phyloP scores from a whole-genome alignment of 352 stramenopile genomes.

The Sclerospora graminicola region DNA sequence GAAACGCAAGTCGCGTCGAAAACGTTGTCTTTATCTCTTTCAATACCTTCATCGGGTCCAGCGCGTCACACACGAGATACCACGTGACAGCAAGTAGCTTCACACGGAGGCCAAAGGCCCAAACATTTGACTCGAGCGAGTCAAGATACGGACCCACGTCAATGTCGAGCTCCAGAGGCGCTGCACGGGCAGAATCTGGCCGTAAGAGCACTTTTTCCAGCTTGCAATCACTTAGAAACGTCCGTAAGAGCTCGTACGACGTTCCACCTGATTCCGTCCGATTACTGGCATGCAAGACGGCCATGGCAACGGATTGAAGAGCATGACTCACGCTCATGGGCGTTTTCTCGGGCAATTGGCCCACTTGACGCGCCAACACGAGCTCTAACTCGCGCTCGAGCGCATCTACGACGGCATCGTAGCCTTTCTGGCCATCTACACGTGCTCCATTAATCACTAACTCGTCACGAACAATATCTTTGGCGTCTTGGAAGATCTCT shows the following conservation, averaged over 20 bases:
- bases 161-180: slow-evolving; percentile 41
- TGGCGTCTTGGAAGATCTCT: slow-evolving; percentile 64
- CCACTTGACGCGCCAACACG: slow-evolving; percentile 19
- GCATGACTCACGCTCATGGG: slow-evolving; percentile 24
- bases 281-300: slow-evolving; percentile 50
- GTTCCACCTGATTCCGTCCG: slow-evolving; percentile 65
- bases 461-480: slow-evolving; percentile 73
- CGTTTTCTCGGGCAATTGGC: slow-evolving; percentile 18
- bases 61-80: slow-evolving; percentile 61
- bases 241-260: slow-evolving; percentile 58
- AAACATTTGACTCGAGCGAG: slow-evolving; percentile 13
- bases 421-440: slow-evolving; percentile 37
- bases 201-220: slow-evolving; percentile 54
- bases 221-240: slow-evolving; percentile 41
- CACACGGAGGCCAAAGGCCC: slow-evolving; percentile 55
- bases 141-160: slow-evolving; percentile 50
- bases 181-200: slow-evolving; percentile 45
- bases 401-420: slow-evolving; percentile 42
- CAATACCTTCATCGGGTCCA: slow-evolving; percentile 52
- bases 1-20: slow-evolving; percentile 48
- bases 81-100: slow-evolving; percentile 41
- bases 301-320: slow-evolving; percentile 20
- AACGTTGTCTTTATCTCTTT: slow-evolving; percentile 50
- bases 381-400: slow-evolving; percentile 36
- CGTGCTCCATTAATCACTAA: slow-evolving; percentile 49